phyloP scores from a whole-genome alignment of 1,139 yeast species.

The Komagataea norvegica region DNA sequence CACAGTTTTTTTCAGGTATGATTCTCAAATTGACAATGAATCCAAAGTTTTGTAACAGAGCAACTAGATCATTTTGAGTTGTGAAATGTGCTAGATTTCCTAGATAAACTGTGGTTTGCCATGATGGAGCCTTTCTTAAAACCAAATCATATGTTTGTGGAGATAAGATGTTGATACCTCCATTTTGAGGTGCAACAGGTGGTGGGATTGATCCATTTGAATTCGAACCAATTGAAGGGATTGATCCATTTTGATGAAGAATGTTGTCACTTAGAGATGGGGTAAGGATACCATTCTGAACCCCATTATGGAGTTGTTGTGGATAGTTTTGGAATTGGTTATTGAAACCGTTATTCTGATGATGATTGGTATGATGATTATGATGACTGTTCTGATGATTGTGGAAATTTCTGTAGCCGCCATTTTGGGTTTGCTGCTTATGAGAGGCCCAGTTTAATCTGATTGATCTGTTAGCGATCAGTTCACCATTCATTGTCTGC shows the following conservation, averaged over 20 bases:
- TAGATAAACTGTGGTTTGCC: slow-evolving; percentile 86
- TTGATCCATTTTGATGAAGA: slow-evolving; percentile 3
- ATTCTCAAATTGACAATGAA: slow-evolving; percentile 76
- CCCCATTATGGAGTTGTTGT: background rate
- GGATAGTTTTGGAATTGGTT: slow-evolving; percentile 6
- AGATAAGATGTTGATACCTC: slow-evolving; percentile 32
- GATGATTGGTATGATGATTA: slow-evolving; percentile 11
- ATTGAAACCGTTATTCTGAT: slow-evolving; percentile 8
- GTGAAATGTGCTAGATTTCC: slow-evolving; percentile 82
- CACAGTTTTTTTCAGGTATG: slow-evolving; percentile 78
- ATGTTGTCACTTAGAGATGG: slow-evolving; percentile 1
- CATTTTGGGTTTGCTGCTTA: slow-evolving; percentile 40
- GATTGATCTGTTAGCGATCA: slow-evolving; percentile 69
- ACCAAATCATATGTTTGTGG: slow-evolving; percentile 67
- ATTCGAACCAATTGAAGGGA: background rate
- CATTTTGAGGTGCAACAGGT: slow-evolving; percentile 11
- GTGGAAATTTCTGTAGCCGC: slow-evolving; percentile 11
- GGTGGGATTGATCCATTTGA: slow-evolving; percentile 2
- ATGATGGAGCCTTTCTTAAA: slow-evolving; percentile 69
- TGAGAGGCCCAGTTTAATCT: slow-evolving; percentile 90
- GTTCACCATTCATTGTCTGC: slow-evolving; percentile 68
- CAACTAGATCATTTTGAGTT: slow-evolving; percentile 66
- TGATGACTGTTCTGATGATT: slow-evolving; percentile 10
- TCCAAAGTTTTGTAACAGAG: slow-evolving; percentile 77
- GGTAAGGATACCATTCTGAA: slow-evolving; percentile 6